Conservation (phyloP, 73 alveolate genomes). For the Paramecium tetraurelia region DNA sequence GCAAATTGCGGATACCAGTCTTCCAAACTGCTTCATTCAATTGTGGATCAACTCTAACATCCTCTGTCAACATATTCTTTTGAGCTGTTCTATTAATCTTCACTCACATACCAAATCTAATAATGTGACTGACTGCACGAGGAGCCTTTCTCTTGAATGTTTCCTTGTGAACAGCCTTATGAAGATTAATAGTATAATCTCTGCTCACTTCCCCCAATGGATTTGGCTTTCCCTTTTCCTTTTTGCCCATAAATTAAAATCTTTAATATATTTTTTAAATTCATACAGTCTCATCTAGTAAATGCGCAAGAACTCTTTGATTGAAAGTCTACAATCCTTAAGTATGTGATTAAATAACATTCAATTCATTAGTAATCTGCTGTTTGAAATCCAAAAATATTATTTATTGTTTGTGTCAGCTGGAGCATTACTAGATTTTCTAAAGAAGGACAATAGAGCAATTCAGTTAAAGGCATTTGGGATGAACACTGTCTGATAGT, state of each 20-base stretch:
- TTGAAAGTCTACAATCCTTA: not conserved
- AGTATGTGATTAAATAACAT: no score
- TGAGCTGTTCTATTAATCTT: constrained; percentile 48
- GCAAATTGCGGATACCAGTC: constrained; percentile 93
- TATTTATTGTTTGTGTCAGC: no score
- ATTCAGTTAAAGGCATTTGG: no score
- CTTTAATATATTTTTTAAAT: not conserved
- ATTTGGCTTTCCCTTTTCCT: constrained; percentile 53
- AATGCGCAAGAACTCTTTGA: not conserved
- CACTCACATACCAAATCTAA: constrained; percentile 64
- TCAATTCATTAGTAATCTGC: no score
- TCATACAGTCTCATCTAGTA: not conserved
- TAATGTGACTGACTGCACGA: constrained; percentile 86
- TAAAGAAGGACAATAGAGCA: no score
- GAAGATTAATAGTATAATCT: constrained; percentile 89
- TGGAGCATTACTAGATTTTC: no score
- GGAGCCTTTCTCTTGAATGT: constrained; percentile 95
- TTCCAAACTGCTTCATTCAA: constrained; percentile 92
- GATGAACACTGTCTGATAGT: no score
- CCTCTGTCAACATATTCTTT: constrained; percentile 90
- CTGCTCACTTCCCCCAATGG: constrained; percentile 78
- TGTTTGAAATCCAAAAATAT: no score
- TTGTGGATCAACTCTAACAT: constrained; percentile 92
- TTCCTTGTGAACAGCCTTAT: constrained; percentile 87
- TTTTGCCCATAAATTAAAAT: constrained; percentile 15